These are phyloP conservation scores for Apiospora aurea DNA, from an alignment of 2,329 filamentous ascomycete species.

Conservation along the genomic window DNA sequence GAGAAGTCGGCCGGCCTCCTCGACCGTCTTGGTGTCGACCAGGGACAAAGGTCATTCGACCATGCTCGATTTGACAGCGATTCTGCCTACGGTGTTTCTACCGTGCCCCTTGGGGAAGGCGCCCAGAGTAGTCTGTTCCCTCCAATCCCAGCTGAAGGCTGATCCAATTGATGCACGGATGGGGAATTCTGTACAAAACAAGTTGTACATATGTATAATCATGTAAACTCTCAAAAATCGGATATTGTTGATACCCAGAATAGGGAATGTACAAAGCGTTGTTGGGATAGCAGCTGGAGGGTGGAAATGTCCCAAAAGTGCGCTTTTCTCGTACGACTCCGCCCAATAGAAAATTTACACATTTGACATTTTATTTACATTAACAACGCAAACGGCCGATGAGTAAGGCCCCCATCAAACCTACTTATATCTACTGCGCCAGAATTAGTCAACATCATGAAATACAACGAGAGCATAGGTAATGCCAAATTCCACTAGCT, in stretches of 20 bases:
- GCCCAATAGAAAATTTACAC: conserved; percentile 26
- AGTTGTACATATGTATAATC: conserved; percentile 25
- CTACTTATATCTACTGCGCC: neutral
- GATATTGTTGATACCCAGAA: conserved; percentile 11
- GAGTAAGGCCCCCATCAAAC: neutral
- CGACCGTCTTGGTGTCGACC: conserved; percentile 76
- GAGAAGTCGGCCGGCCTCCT: conserved; percentile 75
- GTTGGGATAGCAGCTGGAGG: neutral
- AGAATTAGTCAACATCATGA: conserved; percentile 8
- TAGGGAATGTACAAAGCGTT: neutral
- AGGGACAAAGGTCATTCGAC: conserved; percentile 66
- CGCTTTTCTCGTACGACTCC: conserved; percentile 36
- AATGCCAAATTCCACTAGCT: neutral
- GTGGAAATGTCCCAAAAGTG: neutral
- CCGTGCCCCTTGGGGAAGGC: conserved; percentile 14
- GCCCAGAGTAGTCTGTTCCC: conserved; percentile 55
- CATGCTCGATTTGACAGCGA: conserved; percentile 71
- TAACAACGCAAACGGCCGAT: neutral
- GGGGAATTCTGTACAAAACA: conserved; percentile 10
- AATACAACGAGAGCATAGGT: conserved; percentile 48
- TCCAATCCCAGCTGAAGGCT: conserved; percentile 52
- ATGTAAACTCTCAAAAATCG: neutral
- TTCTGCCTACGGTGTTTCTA: conserved; percentile 63
- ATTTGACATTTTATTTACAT: neutral
- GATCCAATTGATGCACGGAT: conserved; percentile 26